Conservation (phyloP, 2,329 filamentous ascomycete species). For the Pseudomassariella vexata region DNA sequence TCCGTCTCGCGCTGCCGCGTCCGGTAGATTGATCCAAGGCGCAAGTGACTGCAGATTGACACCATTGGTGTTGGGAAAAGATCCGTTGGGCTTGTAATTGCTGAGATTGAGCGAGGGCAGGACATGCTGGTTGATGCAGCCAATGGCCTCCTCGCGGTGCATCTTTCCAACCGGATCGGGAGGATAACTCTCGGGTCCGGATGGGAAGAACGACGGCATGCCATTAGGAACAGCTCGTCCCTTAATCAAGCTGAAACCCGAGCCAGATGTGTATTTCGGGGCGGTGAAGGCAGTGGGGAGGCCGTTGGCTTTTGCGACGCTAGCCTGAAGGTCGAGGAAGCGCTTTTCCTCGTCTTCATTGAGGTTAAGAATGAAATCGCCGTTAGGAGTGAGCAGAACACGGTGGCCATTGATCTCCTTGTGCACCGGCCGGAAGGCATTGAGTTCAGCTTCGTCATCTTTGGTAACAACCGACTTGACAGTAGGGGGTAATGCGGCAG, state of each 20-base stretch:
- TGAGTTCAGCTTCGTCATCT: slow-evolving; percentile 49
- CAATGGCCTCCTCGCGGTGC: slow-evolving; percentile 59
- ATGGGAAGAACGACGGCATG: slow-evolving; percentile 55
- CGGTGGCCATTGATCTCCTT: slow-evolving; percentile 60
- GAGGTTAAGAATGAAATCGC: slow-evolving; percentile 70
- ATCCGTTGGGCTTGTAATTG: slow-evolving; percentile 31
- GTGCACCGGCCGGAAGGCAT: slow-evolving; percentile 52
- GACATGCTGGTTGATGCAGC: slow-evolving; percentile 65
- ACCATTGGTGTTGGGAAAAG: slow-evolving; percentile 33
- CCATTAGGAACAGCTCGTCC: slow-evolving; percentile 61
- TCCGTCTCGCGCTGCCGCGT: slow-evolving; percentile 34
- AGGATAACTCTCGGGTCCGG: slow-evolving; percentile 36
- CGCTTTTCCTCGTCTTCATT: slow-evolving; percentile 62
- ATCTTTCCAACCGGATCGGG: slow-evolving; percentile 60
- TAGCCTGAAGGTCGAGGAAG: slow-evolving; percentile 63
- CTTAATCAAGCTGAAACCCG: slow-evolving; percentile 58
- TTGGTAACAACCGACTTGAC: slow-evolving; percentile 42
- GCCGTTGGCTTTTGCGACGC: slow-evolving; percentile 42
- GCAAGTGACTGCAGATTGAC: slow-evolving; percentile 49
- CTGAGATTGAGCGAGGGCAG: slow-evolving; percentile 53
- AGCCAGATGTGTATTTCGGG: slow-evolving; percentile 46
- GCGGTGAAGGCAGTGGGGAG: slow-evolving; percentile 52
- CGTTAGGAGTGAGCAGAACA: slow-evolving; percentile 69
- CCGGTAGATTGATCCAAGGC: slow-evolving; percentile 49
- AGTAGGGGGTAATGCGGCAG: slow-evolving; percentile 28